A percentile compares a stretch with the other conserved stretches of the same genome.
Evolutionary conservation across 345 rosid species (phyloP).

Genomic region (Erucastrum elatum): DNA sequence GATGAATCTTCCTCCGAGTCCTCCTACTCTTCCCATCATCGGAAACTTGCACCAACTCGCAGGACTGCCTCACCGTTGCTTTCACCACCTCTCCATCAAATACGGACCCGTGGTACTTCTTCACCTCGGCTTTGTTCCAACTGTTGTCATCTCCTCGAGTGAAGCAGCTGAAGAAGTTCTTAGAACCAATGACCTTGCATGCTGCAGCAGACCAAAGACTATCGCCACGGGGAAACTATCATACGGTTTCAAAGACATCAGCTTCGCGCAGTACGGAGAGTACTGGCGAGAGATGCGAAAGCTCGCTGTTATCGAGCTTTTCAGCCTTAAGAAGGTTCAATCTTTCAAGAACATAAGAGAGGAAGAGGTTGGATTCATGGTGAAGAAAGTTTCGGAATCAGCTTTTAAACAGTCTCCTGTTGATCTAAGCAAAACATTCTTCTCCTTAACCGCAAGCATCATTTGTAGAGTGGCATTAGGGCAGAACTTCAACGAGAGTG

Average conservation of each 20-base stretch:
- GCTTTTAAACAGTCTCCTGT: neutral
- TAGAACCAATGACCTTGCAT: neutral
- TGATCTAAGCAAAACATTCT: conserved; percentile 29
- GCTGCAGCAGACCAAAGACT: conserved; percentile 17
- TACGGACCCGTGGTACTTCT: conserved; percentile 12
- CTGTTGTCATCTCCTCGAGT: conserved; percentile 13
- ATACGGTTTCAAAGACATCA: conserved; percentile 44
- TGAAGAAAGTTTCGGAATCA: conserved; percentile 31
- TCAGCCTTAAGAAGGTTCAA: conserved; percentile 37
- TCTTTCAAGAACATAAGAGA: conserved; percentile 40
- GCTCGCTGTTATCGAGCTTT: conserved; percentile 40
- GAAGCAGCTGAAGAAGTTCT: conserved; percentile 21
- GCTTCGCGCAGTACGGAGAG: conserved; percentile 38
- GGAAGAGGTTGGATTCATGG: conserved; percentile 41
- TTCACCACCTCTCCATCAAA: conserved; percentile 12
- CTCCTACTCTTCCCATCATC: conserved; percentile 12
- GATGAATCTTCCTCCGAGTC: conserved; percentile 14
- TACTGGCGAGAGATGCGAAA: conserved; percentile 50
- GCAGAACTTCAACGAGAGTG: conserved; percentile 37
- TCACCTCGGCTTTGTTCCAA: conserved; percentile 11
- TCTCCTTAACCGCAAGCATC: conserved; percentile 26
- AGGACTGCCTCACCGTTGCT: conserved; percentile 15
- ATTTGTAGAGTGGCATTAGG: conserved; percentile 47
- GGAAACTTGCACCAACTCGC: conserved; percentile 18
- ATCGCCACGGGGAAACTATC: conserved; percentile 37